phyloP scores from a whole-genome alignment of 805 yeast genomes.

The Nakazawaea siamensis region DNA sequence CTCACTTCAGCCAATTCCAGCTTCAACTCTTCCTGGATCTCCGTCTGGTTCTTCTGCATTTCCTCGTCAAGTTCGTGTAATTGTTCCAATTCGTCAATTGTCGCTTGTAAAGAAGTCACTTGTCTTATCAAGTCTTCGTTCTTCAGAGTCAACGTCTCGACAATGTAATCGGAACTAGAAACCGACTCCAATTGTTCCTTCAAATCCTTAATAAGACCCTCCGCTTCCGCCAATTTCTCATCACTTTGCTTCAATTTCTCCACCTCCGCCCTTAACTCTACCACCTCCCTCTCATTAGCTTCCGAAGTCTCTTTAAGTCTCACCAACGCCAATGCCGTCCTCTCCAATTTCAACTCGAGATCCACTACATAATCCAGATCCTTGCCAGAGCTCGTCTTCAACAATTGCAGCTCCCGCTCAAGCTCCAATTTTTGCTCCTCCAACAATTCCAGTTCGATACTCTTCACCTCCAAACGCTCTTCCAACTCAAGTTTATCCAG shows the following conservation, averaged over 20 bases:
- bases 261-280: neutral
- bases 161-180: slow-evolving; percentile 21
- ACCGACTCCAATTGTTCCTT: slow-evolving; percentile 20
- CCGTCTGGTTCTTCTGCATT: slow-evolving; percentile 36
- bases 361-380: no score
- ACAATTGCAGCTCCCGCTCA: no score
- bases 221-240: slow-evolving; percentile 19
- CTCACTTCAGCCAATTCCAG: slow-evolving; percentile 29
- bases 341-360: no score
- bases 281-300: neutral
- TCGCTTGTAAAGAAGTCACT: slow-evolving; percentile 24
- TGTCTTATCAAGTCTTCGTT: slow-evolving; percentile 27
- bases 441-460: neutral
- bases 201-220: slow-evolving; percentile 26
- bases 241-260: neutral
- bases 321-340: neutral
- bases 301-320: neutral
- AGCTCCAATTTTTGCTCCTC: no score
- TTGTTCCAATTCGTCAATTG: slow-evolving; percentile 39
- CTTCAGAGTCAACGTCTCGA: slow-evolving; percentile 26
- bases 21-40: slow-evolving; percentile 34
- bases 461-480: neutral
- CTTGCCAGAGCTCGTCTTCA: no score
- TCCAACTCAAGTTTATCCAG: neutral
- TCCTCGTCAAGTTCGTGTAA: slow-evolving; percentile 41